phyloP scores from a whole-genome alignment of 2,329 filamentous ascomycete genomes.

The Colletotrichum sidae region DNA sequence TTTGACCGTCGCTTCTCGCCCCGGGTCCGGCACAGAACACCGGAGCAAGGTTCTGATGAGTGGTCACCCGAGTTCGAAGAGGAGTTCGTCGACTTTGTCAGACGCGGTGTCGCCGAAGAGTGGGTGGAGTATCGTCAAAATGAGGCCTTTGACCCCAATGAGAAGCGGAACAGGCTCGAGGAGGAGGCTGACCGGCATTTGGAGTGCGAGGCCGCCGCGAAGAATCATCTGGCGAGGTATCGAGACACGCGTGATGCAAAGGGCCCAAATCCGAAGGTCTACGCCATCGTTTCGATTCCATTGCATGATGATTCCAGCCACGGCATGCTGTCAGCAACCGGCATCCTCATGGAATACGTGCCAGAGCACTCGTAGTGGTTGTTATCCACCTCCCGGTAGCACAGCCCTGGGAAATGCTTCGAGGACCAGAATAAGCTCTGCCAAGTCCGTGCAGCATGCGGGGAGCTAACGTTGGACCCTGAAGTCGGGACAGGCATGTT shows the following conservation, averaged over 20 bases:
- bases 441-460: no score
- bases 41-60: slow-evolving; percentile 1
- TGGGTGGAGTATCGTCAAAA: slow-evolving; percentile 1
- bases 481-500: no score
- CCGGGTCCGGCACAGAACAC: slow-evolving; percentile 9
- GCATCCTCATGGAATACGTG: slow-evolving; percentile 20
- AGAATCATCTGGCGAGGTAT: background rate
- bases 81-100: slow-evolving; percentile 26
- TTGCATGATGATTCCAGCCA: background rate
- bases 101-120: slow-evolving; percentile 21
- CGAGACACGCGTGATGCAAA: slow-evolving; percentile 5
- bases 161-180: slow-evolving; percentile 18
- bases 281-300: slow-evolving; percentile 14
- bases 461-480: no score
- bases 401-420: no score
- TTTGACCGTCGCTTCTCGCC: slow-evolving; percentile 33
- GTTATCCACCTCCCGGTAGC: no score
- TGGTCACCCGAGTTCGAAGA: slow-evolving; percentile 28
- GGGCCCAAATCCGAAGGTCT: slow-evolving; percentile 5
- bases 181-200: slow-evolving; percentile 22
- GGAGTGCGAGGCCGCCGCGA: slow-evolving; percentile 15
- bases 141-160: background rate
- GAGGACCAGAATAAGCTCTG: no score
- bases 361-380: background rate
- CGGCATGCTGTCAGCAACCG: slow-evolving; percentile 12